Evolutionary conservation across 345 rosid genomes (phyloP), one percentile per base, ranked within the genome.

Genomic region (Acer saccharum): DNA sequence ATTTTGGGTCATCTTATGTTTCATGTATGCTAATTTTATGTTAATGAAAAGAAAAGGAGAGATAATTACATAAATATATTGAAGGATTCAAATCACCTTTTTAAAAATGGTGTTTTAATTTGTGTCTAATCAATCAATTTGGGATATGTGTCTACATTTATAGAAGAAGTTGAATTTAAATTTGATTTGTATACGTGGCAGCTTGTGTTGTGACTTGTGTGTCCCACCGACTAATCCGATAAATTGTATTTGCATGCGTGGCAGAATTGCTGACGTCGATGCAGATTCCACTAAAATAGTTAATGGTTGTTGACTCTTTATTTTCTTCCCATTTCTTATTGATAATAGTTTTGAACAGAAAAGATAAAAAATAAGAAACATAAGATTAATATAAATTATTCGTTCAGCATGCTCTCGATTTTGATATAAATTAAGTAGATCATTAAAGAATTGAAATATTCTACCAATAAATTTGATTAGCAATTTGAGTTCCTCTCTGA

Each of bases 261-360:
- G n/a, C 63, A 70, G 7, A 50, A 65, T 64, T 71, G 71, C 52
- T 77, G 64, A 77, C 55, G 41, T 25, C 18, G 46, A 78, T 44
- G n/a, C 76, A 43, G 68, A 73, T 78, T 57, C 73, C 77, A 72
- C 77, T 78, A 13, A 35, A 10, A 57, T 58, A 3, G 17, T 46
- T 21, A 43, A 60, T 74, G 61, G 76, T 73, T 44, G 29, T n/a
- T 67, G 18, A 74, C 21, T 58, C 3, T 16, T 58, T 72, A 35
- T 8, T 16, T 70, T 52, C 11, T 16, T 70, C 16, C 14, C 54
- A 23, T 1, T 1, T 25, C 27, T 25, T 25, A 25, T 25, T 25
- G 27, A 25, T 25, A 25, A 25, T 35, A 35, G 39, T 35, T 35
- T 35, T 4, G 39, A 35, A 35, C 6, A 35, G 6, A 35, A 35